Percentiles rank a stretch among this genome's conserved stretches.
phyloP scores from a whole-genome alignment of 177 flowering plant species.

The Vitis hybrid region DNA sequence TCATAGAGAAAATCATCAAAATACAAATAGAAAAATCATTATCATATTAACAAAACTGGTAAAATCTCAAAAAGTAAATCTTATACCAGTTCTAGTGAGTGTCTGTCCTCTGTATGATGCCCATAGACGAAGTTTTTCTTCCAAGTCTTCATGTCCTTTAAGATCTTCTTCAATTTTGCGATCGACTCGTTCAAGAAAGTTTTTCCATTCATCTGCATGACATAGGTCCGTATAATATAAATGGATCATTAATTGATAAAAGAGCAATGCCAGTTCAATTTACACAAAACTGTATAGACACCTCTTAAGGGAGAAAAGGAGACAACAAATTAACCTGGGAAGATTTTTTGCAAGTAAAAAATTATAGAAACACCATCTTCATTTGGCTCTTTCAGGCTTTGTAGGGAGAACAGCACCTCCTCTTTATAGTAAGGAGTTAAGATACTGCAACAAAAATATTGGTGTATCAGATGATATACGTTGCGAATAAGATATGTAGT shows the following conservation, averaged over 20 bases:
- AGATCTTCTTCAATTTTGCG: conserved; percentile 64
- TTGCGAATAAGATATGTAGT: too few relatives aligned
- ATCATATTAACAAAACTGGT: background rate
- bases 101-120: conserved; percentile 95
- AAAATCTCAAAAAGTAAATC: background rate
- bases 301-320: background rate
- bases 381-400: conserved; percentile 38
- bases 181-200: conserved; percentile 69
- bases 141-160: conserved; percentile 35
- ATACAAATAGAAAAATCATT: background rate
- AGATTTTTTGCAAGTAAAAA: conserved; percentile 60
- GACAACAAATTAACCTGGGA: conserved; percentile 34
- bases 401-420: conserved; percentile 31
- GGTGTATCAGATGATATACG: conserved; percentile 2
- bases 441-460: conserved; percentile 25
- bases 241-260: background rate
- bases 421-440: conserved; percentile 45
- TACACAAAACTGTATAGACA: background rate
- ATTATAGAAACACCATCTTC: conserved; percentile 62
- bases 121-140: conserved; percentile 85
- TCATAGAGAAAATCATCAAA: background rate
- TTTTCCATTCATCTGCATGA: conserved; percentile 81
- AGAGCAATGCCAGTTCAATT: background rate
- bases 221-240: background rate
- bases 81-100: conserved; percentile 75